Evolutionary conservation across 1,284 basidiomycete species (phyloP), one percentile per base, ranked within the genome.

Genomic region (Ceratobasidium sp.): DNA sequence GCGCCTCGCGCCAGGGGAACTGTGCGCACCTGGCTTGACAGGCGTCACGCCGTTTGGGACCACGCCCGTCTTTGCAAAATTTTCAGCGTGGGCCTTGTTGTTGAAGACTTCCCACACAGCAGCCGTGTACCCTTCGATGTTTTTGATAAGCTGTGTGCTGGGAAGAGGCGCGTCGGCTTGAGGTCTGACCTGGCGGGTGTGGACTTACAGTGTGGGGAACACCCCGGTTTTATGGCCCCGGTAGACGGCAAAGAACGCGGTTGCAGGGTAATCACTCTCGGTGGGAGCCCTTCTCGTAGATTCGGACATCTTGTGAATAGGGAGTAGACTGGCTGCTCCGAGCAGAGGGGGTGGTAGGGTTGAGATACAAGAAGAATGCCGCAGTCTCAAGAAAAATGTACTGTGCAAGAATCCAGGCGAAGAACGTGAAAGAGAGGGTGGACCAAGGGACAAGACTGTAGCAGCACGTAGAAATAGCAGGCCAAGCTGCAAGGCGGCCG

Each of bases 231-330:
- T 34, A 37, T 41, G 53, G 4, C 66, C 66, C 11, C 54, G 39
- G 41, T 71, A 37, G 29, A 71, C 66, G 22, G 37, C 66, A 31
- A 71, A 71, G 29, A 71, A 71, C 2, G 39, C 66, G 9, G 39
- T 49, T 16, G 13, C 24, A 1, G 66, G 66, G n/a, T 59, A 71
- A 11, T 59, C 66, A 11, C 24, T 43, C 51, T 48, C 54, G 11
- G 43, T 4, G 14, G 34, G 34, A 53, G 14, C 24, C n/a, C 14
- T 46, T 7, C n/a, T 34, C 27, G 48, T n/a, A 13, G 51, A 24
- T n/a, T 41, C 8, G 11, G 59, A 68, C 65, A 68, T 68, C 4
- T 24, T 48, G 34, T n/a, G n/a, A 41, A 9, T 16, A 37, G 31
- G 31, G 14, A 39, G 19, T 29, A 22, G 34, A 16, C 56, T 9